Conservation (phyloP, 768 basidiomycete species). For the Amanita rimosa region DNA sequence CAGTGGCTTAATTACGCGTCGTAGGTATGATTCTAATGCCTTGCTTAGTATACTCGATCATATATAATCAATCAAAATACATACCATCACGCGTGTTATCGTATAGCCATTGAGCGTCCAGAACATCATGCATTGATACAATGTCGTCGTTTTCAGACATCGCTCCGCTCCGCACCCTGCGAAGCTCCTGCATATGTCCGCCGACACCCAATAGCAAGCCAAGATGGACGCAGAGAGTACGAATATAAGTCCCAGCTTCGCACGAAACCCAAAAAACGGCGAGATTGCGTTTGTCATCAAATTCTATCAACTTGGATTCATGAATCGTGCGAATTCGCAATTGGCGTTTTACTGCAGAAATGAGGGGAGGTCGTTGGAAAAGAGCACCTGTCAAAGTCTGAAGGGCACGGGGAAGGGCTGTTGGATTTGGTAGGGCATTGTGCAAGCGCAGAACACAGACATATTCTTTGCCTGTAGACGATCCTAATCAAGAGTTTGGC, state of each 20-base stretch:
- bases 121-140: constrained; percentile 98
- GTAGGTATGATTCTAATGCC: constrained; percentile 83
- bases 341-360: constrained; percentile 98
- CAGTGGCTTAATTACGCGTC: constrained; percentile 87
- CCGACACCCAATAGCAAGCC: constrained; percentile 92
- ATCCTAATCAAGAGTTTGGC: neutral
- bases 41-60: neutral
- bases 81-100: constrained; percentile 94
- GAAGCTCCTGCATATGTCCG: constrained; percentile 99
- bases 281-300: constrained; percentile 93
- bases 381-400: constrained; percentile 97
- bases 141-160: constrained; percentile 97
- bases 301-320: constrained; percentile 91
- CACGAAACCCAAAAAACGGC: constrained; percentile 98
- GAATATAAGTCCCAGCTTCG: constrained; percentile 94
- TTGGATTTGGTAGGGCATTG: constrained; percentile 66
- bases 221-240: constrained; percentile 95
- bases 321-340: constrained; percentile 96
- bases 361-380: constrained; percentile 97
- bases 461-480: constrained; percentile 83
- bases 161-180: constrained; percentile 89
- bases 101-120: constrained; percentile 98
- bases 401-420: constrained; percentile 83
- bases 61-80: constrained; percentile 12
- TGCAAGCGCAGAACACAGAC: constrained; percentile 94